Evolutionary conservation across 352 stramenopile species (phyloP).

Genomic region (Phytophthora quininea): DNA sequence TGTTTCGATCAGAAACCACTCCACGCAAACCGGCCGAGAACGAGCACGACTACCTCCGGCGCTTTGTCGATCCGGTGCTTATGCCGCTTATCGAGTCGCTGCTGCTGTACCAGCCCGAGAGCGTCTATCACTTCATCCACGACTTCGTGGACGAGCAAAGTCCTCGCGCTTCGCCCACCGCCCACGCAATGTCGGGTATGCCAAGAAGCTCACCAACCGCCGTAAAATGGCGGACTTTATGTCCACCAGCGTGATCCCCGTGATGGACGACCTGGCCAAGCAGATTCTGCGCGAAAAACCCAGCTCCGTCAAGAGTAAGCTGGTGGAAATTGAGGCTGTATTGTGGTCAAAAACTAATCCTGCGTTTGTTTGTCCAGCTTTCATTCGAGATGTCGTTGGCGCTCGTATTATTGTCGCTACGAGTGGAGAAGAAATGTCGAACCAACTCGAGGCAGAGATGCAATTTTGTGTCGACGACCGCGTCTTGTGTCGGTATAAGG

Average conservation of each 20-base stretch:
- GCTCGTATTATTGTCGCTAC: conserved; percentile 52
- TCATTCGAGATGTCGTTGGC: conserved; percentile 69
- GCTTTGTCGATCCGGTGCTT: conserved; percentile 78
- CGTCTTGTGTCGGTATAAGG: conserved; percentile 76
- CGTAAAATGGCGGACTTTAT: conserved; percentile 87
- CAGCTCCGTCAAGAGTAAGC: conserved; percentile 61
- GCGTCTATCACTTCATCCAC: conserved; percentile 84
- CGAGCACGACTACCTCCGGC: conserved; percentile 83
- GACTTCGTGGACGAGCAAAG: conserved; percentile 79
- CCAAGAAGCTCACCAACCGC: conserved; percentile 73
- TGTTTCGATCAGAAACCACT: neutral
- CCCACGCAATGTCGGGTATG: conserved; percentile 46
- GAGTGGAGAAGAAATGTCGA: conserved; percentile 37
- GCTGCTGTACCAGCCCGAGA: conserved; percentile 79
- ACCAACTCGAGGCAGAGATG: conserved; percentile 49
- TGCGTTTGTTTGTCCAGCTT: conserved; percentile 32
- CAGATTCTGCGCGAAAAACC: conserved; percentile 81
- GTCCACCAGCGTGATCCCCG: conserved; percentile 80
- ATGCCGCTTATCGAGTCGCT: conserved; percentile 85
- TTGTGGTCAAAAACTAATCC: neutral
- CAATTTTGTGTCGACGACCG: conserved; percentile 49
- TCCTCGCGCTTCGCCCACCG: conserved; percentile 39
- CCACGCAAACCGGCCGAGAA: conserved; percentile 44
- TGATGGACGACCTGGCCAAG: conserved; percentile 85
- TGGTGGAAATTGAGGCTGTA: neutral